Conservation (phyloP, 129 eudicot species). For the Dittrichia graveolens region DNA sequence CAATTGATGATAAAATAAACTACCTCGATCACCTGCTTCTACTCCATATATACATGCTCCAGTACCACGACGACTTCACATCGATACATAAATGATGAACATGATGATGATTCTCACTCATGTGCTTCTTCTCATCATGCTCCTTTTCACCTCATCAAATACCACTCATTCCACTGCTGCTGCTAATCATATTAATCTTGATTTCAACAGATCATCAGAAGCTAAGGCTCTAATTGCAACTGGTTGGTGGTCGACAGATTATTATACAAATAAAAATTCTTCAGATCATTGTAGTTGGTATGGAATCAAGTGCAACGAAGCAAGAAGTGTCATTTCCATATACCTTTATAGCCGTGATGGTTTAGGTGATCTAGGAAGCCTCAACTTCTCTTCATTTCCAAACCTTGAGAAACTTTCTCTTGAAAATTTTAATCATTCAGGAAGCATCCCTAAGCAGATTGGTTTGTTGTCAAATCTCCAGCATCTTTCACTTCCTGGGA, state of each 20-base stretch:
- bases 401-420: not conserved
- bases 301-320: not conserved
- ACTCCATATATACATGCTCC: no score
- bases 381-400: conserved; percentile 5
- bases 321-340: conserved; percentile 21
- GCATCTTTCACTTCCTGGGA: not conserved
- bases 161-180: not conserved
- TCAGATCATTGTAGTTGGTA: not conserved
- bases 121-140: not conserved
- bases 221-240: not conserved
- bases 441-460: not conserved
- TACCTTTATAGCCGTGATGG: no score
- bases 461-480: not conserved
- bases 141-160: not conserved
- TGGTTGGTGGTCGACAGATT: not conserved
- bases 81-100: not conserved
- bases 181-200: no score
- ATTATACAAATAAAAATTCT: not conserved
- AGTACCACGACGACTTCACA: no score
- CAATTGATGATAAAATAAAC: no score
- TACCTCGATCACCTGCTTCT: no score
- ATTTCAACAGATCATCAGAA: conserved; percentile 9
- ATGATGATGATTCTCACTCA: not conserved
- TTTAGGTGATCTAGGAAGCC: no score
- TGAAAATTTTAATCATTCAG: not conserved